Evolutionary conservation across 345 rosid species (phyloP).

Genomic region (Raphanus sativus): DNA sequence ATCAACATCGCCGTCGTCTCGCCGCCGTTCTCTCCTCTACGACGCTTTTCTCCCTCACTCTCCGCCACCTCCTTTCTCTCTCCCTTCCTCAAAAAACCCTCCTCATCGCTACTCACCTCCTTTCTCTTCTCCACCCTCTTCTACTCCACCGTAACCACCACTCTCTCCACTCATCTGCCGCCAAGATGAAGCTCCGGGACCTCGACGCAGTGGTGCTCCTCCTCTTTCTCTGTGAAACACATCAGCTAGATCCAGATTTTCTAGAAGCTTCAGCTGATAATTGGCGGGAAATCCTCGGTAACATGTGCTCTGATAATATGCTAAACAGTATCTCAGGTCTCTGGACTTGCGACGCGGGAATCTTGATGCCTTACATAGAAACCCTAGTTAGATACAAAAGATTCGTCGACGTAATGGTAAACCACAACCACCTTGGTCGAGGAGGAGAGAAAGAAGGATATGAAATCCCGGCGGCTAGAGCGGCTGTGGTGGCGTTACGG

Average conservation of each 20-base stretch:
- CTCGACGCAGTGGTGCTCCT: slow-evolving; percentile 73
- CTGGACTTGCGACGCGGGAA: slow-evolving; percentile 54
- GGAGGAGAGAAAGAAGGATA: slow-evolving; percentile 40
- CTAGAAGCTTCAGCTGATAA: slow-evolving; percentile 44
- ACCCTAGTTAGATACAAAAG: slow-evolving; percentile 61
- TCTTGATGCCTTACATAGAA: slow-evolving; percentile 64
- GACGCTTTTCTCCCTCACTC: slow-evolving; percentile 69
- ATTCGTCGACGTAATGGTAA: slow-evolving; percentile 51
- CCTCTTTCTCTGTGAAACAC: slow-evolving; percentile 77
- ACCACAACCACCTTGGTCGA: slow-evolving; percentile 17
- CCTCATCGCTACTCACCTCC: slow-evolving; percentile 84
- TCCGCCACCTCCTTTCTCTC: slow-evolving; percentile 76
- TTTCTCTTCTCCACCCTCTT: slow-evolving; percentile 65
- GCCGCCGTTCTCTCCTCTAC: slow-evolving; percentile 71
- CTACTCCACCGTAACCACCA: slow-evolving; percentile 47
- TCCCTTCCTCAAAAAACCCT: slow-evolving; percentile 61
- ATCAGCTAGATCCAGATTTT: slow-evolving; percentile 56
- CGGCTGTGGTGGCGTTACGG: slow-evolving; percentile 64
- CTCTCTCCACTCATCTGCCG: slow-evolving; percentile 23
- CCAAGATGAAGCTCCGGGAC: slow-evolving; percentile 57
- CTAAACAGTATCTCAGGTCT: slow-evolving; percentile 44
- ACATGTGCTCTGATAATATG: slow-evolving; percentile 34
- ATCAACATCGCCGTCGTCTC: slow-evolving; percentile 63
- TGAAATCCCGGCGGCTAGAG: slow-evolving; percentile 58
- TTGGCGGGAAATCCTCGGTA: slow-evolving; percentile 57